Conservation (phyloP, 78 protist genomes). For the Reticulomyxa filosa region DNA sequence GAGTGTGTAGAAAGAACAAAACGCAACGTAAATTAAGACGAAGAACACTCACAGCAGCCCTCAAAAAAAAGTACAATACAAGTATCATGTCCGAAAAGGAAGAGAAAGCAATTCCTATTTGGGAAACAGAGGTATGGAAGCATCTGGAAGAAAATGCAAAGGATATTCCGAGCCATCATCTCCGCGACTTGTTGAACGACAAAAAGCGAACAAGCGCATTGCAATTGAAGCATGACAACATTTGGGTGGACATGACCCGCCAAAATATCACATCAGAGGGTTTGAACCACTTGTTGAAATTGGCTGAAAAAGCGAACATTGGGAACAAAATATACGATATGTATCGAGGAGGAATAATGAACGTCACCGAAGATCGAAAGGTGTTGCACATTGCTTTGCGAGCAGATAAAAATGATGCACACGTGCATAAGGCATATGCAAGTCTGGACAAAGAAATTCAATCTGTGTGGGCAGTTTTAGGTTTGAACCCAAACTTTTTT, state of each 20-base stretch:
- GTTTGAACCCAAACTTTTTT: neutral
- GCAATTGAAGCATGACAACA: neutral
- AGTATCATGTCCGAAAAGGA: no score
- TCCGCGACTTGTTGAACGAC: neutral
- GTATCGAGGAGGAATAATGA: neutral
- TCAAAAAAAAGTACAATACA: no score
- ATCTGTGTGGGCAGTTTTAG: neutral
- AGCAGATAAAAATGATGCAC: neutral
- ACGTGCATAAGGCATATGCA: neutral
- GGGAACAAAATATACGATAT: neutral
- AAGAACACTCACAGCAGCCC: no score
- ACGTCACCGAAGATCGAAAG: neutral
- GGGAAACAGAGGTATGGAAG: no score
- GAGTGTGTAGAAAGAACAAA: no score
- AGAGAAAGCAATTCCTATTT: no score
- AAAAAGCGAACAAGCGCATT: neutral
- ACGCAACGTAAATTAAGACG: no score
- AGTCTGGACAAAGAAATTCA: neutral
- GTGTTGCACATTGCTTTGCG: constrained; percentile 6
- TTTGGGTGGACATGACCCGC: neutral
- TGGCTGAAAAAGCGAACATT: neutral
- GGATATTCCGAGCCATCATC: neutral
- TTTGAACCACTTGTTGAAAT: neutral
- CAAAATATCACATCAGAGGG: neutral
- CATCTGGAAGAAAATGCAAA: no score